phyloP scores from a whole-genome alignment of 2,329 filamentous ascomycete species.

The Myriosclerotinia duriaeana region DNA sequence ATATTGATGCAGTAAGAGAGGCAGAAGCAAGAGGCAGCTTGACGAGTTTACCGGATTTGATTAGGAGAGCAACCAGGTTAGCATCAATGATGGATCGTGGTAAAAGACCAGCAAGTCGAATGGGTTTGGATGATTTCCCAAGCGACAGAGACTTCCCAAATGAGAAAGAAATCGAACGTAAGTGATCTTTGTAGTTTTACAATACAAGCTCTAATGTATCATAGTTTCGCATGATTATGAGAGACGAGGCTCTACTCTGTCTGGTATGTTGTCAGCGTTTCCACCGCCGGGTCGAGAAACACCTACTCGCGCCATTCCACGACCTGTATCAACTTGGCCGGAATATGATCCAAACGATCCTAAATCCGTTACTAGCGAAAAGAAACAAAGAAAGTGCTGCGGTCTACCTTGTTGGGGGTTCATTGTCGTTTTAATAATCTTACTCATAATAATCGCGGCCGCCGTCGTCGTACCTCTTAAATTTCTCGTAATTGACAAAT shows the following conservation, averaged over 20 bases:
- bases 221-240: slow-evolving; percentile 19
- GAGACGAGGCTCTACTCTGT: slow-evolving; percentile 43
- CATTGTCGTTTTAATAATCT: slow-evolving; percentile 60
- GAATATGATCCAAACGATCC: slow-evolving; percentile 29
- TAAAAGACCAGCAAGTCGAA: slow-evolving; percentile 60
- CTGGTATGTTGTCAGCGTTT: slow-evolving; percentile 66
- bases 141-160: slow-evolving; percentile 38
- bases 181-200: slow-evolving; percentile 2
- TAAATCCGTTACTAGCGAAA: slow-evolving; percentile 27
- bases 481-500: slow-evolving; percentile 59
- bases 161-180: slow-evolving; percentile 35
- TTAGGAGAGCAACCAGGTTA: slow-evolving; percentile 80
- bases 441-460: slow-evolving; percentile 72
- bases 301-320: slow-evolving; percentile 43
- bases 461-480: slow-evolving; percentile 78
- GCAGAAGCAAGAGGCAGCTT: slow-evolving; percentile 84
- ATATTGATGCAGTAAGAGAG: slow-evolving; percentile 78
- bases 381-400: slow-evolving; percentile 64
- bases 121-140: slow-evolving; percentile 54
- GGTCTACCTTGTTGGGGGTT: slow-evolving; percentile 81
- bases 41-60: slow-evolving; percentile 89
- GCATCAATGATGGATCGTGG: slow-evolving; percentile 87
- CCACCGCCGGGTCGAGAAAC: slow-evolving; percentile 58
- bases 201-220: slow-evolving; percentile 6
- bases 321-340: slow-evolving; percentile 43